phyloP scores from a whole-genome alignment of 148 eudicot genomes.

The Chenopodium berlandieri region DNA sequence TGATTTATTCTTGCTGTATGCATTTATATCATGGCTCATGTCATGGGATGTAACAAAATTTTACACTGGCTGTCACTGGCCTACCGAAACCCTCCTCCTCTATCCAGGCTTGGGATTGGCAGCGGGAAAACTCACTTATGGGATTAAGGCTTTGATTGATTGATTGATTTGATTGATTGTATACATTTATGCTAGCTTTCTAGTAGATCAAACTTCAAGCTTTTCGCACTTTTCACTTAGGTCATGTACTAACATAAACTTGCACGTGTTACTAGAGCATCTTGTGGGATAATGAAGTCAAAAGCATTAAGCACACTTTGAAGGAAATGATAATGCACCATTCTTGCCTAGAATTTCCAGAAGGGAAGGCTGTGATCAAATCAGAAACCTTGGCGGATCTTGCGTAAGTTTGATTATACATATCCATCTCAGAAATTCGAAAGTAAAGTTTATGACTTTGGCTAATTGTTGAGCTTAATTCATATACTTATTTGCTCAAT shows the following conservation, averaged over 20 bases:
- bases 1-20: not conserved
- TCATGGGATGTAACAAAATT: too few species aligned
- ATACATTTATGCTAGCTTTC: not conserved
- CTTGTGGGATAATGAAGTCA: constrained; percentile 86
- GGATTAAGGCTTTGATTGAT: too few species aligned
- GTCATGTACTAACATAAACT: not conserved
- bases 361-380: constrained; percentile 74
- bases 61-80: too few species aligned
- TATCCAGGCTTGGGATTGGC: too few species aligned
- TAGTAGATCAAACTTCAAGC: not conserved
- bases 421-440: not conserved
- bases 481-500: not conserved
- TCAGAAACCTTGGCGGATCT: constrained; percentile 64
- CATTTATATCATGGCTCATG: not conserved
- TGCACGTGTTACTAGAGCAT: constrained; percentile 54
- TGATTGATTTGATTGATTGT: too few species aligned
- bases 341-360: constrained; percentile 69
- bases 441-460: not conserved
- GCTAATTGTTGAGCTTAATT: not conserved
- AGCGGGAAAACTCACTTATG: too few species aligned
- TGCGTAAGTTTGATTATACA: constrained; percentile 51
- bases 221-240: not conserved
- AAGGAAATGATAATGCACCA: constrained; percentile 87
- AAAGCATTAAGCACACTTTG: constrained; percentile 75
- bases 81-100: too few species aligned